Percentiles rank a stretch among this genome's conserved stretches.
Evolutionary conservation across 2,329 filamentous ascomycete genomes (phyloP).

Genomic region (Pseudogymnoascus sp.): DNA sequence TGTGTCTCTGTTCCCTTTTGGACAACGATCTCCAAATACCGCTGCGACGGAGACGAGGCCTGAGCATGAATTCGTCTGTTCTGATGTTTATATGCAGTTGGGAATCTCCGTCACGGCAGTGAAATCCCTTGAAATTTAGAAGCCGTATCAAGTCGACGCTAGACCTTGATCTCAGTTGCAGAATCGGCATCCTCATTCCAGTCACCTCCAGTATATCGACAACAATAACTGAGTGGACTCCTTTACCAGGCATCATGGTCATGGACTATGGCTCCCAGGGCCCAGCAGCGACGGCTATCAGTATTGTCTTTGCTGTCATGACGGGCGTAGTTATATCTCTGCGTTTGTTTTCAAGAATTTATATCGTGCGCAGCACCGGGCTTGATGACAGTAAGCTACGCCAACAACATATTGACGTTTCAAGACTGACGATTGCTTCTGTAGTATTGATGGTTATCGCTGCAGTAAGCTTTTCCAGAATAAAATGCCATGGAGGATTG

Average conservation of each 20-base stretch:
- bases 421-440: not conserved
- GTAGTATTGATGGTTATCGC: conserved; percentile 8
- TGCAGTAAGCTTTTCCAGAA: not conserved
- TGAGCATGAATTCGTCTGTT: conserved; percentile 1
- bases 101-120: not conserved
- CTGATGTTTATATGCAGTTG: conserved; percentile 5
- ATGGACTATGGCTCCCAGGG: conserved; percentile 2
- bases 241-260: not conserved
- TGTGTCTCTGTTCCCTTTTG: not conserved
- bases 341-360: conserved; percentile 9
- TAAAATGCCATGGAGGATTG: not conserved
- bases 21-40: conserved; percentile 5
- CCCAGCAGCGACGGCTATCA: not conserved
- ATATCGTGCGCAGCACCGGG: conserved; percentile 6
- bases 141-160: not conserved
- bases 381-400: conserved; percentile 7
- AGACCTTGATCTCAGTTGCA: not conserved
- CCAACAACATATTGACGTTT: not conserved
- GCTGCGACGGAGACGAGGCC: not conserved
- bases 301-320: conserved; percentile 8
- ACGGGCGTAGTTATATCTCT: conserved; percentile 3
- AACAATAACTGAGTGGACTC: not conserved
- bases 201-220: not conserved
- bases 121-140: not conserved
- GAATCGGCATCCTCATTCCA: not conserved